Evolutionary conservation across 305 asterid species (phyloP).

Genomic region (Solanum aculeatissimum): DNA sequence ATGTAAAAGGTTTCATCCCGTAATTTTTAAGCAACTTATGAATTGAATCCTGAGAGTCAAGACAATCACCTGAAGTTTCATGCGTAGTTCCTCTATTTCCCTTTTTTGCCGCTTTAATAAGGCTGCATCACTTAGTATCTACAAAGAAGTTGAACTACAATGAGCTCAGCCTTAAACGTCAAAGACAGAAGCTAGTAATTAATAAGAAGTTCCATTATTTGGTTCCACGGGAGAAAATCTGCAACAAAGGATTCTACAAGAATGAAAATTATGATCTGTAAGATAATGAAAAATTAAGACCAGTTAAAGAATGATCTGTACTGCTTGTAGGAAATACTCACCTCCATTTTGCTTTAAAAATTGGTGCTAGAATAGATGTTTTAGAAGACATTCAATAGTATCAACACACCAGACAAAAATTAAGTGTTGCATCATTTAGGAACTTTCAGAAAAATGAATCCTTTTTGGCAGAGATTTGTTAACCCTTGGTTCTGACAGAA

Average conservation of each 20-base stretch:
- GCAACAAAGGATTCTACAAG: not conserved
- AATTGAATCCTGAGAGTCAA: not conserved
- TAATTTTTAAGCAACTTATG: not conserved
- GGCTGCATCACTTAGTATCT: conserved; percentile 96
- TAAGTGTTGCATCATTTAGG: not conserved
- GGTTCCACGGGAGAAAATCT: not conserved
- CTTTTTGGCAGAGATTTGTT: not conserved
- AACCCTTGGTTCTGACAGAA: not conserved
- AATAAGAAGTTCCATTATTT: not conserved
- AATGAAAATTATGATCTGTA: not conserved
- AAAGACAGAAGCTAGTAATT: not conserved
- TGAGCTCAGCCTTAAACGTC: conserved; percentile 3
- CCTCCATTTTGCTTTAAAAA: not conserved
- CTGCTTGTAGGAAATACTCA: not conserved
- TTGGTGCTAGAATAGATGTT: not conserved
- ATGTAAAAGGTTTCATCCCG: not conserved
- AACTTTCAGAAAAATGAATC: not conserved
- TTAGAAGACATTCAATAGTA: not conserved
- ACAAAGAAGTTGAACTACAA: conserved; percentile 10
- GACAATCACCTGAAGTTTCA: conserved; percentile 70
- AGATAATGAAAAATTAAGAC: not conserved
- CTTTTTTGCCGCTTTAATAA: conserved; percentile 76
- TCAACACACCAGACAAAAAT: not conserved
- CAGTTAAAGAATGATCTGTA: not conserved
- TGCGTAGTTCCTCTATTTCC: conserved; percentile 83